These are phyloP conservation scores for Biancaea sappan DNA, from an alignment of 306 rosid species.

Conservation along the genomic window DNA sequence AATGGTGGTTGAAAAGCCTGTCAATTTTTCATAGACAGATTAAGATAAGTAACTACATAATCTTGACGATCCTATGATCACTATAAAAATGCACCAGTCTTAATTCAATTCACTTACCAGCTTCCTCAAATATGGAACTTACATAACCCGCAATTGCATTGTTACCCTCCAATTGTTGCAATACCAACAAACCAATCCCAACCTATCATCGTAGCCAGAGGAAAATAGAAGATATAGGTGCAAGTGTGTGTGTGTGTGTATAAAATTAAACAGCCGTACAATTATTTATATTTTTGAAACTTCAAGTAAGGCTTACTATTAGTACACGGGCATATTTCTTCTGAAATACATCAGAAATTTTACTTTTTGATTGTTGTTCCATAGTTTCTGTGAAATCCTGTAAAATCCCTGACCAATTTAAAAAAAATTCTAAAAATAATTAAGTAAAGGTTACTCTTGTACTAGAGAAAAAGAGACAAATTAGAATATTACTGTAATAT, in stretches of 20 bases:
- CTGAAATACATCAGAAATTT: slow-evolving; percentile 36
- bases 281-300: neutral
- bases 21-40: neutral
- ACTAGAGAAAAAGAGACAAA: too few relatives aligned
- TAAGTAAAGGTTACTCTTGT: neutral
- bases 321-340: slow-evolving; percentile 29
- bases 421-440: neutral
- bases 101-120: slow-evolving; percentile 9
- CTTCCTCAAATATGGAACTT: slow-evolving; percentile 25
- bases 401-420: neutral
- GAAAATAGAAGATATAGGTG: neutral
- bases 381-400: neutral
- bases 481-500: slow-evolving; percentile 42
- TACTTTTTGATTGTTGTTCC: neutral
- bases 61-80: neutral
- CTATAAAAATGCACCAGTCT: neutral
- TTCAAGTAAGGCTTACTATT: slow-evolving; percentile 13
- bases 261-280: neutral
- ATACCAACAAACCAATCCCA: slow-evolving; percentile 29
- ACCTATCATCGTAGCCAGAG: slow-evolving; percentile 4
- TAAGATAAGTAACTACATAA: neutral
- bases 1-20: slow-evolving; percentile 28
- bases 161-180: slow-evolving; percentile 15
- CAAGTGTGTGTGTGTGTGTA: too few relatives aligned
- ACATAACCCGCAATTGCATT: slow-evolving; percentile 10